Evolutionary conservation across 2,329 filamentous ascomycete species (phyloP), one percentile per base, ranked within the genome.

Genomic region (Neopestalotiopsis sp.): DNA sequence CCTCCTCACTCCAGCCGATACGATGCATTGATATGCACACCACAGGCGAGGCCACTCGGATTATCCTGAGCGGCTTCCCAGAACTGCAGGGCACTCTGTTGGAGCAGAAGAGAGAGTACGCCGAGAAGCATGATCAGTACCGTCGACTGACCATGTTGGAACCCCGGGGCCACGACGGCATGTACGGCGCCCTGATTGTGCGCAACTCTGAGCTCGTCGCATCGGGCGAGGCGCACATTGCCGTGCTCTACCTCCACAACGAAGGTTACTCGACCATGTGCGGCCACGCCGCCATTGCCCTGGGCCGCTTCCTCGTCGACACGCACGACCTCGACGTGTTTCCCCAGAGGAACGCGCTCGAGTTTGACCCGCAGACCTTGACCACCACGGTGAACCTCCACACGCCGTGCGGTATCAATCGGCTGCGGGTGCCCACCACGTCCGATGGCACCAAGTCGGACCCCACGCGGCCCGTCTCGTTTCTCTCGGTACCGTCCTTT

Each of bases 1-100:
- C 58, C 13, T 30, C 58, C 30, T 60, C 58, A 7, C 20, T 30
- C 24, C 1, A 60, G 7, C 58, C 58, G 28, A 60, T 60, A 20
- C 58, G 58, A 60, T 60, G 58, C 28, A 60, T 60, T 20, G 58
- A 60, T 13, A 60, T 60, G 58, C 58, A 60, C 28, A 60, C 58
- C 5, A 60, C 58, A 7, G 58, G 58, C n/a, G 58, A 60, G 17
- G 58, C 58, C 58, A 60, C 58, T 60, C 58, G 58, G 2, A 60
- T 60, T 17, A 60, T 60, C 4, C 4, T 60, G 17, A 60, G 58
- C 28, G 58, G 58, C 24, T 60, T 60, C 30, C 58, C 58, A 28
- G 14, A 60, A 17, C 30, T 60, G 7, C n/a, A 24, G n/a, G 58
- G 58, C 2, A 60, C 58, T 28, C 28, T 60, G 28, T 28, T 60